Percentiles rank a stretch among this genome's conserved stretches.
Conservation (phyloP, 805 yeast genomes). For the Pichia paraexigua region DNA sequence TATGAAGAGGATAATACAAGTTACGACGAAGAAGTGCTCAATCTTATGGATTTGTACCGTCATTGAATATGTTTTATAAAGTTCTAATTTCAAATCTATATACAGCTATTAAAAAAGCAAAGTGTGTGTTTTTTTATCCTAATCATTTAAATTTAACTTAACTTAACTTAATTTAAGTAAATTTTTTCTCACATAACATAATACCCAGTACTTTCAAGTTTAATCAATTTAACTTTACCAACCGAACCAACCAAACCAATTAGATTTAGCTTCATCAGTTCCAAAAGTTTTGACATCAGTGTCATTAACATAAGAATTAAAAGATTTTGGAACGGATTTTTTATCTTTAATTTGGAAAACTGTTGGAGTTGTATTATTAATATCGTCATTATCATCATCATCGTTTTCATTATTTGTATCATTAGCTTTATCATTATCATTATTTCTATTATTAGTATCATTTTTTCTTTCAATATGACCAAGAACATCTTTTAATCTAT, state of each 20-base stretch:
- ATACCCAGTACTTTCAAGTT: background rate
- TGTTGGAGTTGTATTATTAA: conserved; percentile 17
- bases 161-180: too few relatives aligned
- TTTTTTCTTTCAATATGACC: conserved; percentile 27
- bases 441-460: conserved; percentile 24
- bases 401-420: conserved; percentile 21
- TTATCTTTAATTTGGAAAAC: conserved; percentile 18
- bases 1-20: background rate
- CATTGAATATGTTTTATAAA: background rate
- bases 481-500: conserved; percentile 45
- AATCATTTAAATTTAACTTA: background rate
- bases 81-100: background rate
- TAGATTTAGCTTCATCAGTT: conserved; percentile 19
- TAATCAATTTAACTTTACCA: background rate
- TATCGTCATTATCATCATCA: conserved; percentile 23
- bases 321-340: conserved; percentile 20
- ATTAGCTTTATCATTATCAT: conserved; percentile 17
- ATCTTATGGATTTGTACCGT: background rate
- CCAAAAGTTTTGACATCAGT: conserved; percentile 20
- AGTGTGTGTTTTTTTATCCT: background rate
- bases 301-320: conserved; percentile 22
- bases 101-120: background rate
- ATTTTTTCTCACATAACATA: too few relatives aligned
- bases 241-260: conserved; percentile 14
- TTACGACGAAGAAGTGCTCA: background rate